Percentiles rank a stretch among this genome's conserved stretches.
phyloP scores from a whole-genome alignment of 768 basidiomycete species.

The Paxillus involutus region DNA sequence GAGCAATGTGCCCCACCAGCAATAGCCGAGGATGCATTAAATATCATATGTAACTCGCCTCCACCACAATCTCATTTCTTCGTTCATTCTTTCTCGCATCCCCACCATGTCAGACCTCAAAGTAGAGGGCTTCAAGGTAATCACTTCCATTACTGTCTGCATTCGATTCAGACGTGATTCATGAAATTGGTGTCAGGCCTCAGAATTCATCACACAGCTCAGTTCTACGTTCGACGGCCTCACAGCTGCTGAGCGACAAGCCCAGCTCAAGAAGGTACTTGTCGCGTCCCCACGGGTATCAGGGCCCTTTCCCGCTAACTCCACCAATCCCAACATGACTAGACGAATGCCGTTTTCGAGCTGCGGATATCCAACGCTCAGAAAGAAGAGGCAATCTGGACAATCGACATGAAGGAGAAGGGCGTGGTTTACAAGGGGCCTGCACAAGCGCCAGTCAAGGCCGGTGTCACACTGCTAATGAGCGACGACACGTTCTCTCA shows the following conservation, averaged over 20 bases:
- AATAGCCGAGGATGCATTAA: too few relatives aligned
- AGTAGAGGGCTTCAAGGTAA: slow-evolving; percentile 72
- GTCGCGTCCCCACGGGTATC: background rate
- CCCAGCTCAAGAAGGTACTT: slow-evolving; percentile 75
- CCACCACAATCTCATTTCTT: too few relatives aligned
- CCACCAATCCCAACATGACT: background rate
- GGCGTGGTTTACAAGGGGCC: slow-evolving; percentile 75
- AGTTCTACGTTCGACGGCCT: slow-evolving; percentile 49
- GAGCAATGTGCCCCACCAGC: too few relatives aligned
- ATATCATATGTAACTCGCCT: too few relatives aligned
- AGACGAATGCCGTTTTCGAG: slow-evolving; percentile 91
- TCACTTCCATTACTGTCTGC: background rate
- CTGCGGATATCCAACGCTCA: slow-evolving; percentile 73
- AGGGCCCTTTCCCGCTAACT: background rate
- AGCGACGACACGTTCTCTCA: slow-evolving; percentile 73
- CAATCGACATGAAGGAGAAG: slow-evolving; percentile 89
- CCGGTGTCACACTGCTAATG: slow-evolving; percentile 81
- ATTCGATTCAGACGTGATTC: background rate
- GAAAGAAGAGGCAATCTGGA: slow-evolving; percentile 78
- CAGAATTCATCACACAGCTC: slow-evolving; percentile 60
- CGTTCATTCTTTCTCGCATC: too few relatives aligned
- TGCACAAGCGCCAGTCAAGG: slow-evolving; percentile 48
- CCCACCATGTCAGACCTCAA: slow-evolving; percentile 68
- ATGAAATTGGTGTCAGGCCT: slow-evolving; percentile 45
- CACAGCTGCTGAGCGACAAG: slow-evolving; percentile 61